Evolutionary conservation across 2,329 filamentous ascomycete species (phyloP).

Genomic region (Cytospora leucostoma): DNA sequence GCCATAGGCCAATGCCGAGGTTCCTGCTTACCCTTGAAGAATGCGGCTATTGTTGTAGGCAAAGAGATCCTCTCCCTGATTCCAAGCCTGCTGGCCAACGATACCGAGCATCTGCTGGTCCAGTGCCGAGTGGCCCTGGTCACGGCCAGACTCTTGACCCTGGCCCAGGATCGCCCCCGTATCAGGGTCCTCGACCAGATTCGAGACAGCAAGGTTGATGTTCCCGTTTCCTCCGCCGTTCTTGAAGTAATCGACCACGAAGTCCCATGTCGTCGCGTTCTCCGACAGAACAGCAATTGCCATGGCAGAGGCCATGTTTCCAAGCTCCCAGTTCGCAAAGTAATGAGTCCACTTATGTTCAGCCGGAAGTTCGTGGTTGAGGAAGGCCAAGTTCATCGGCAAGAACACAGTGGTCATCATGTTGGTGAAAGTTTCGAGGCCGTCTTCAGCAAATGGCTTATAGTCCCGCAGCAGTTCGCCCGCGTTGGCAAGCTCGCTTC

Average conservation of each 20-base stretch:
- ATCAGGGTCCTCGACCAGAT: constrained; percentile 35
- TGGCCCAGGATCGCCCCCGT: constrained; percentile 39
- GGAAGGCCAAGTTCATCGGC: constrained; percentile 42
- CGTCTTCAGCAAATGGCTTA: constrained; percentile 34
- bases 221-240: constrained; percentile 41
- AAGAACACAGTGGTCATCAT: constrained; percentile 43
- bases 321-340: constrained; percentile 49
- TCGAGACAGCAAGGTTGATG: constrained; percentile 39
- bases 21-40: constrained; percentile 21
- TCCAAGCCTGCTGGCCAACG: constrained; percentile 45
- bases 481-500: constrained; percentile 49
- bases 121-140: constrained; percentile 48
- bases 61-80: constrained; percentile 26
- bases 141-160: constrained; percentile 45
- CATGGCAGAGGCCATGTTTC: constrained; percentile 42
- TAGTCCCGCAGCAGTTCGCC: constrained; percentile 45
- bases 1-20: too few relatives aligned
- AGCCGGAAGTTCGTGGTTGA: constrained; percentile 38
- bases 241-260: constrained; percentile 44
- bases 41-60: constrained; percentile 34
- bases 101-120: constrained; percentile 43
- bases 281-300: constrained; percentile 47
- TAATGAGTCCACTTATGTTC: constrained; percentile 39
- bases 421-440: constrained; percentile 31
- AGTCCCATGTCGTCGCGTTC: constrained; percentile 43